Base-by-base conservation (phyloP, 352 stramenopile species). In the Phytophthora sojae region DNA sequence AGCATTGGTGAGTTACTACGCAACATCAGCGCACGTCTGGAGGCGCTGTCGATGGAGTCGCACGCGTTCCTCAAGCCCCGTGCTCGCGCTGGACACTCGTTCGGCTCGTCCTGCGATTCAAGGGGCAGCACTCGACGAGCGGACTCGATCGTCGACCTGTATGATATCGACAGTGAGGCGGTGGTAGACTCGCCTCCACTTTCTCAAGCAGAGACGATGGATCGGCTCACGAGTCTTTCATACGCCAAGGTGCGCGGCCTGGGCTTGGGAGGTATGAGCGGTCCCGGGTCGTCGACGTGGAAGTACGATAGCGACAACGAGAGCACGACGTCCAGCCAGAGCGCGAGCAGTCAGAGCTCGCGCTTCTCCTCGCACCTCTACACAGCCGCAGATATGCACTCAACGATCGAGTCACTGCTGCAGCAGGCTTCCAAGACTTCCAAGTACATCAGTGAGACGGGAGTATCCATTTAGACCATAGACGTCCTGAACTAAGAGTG, bases 401-500 rank as follows among this genome's bases (percentile, higher is more conserved):
- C 84, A 56, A 90, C 86, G 1, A 92, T 94, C 55, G 84, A 92
- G 62, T 92, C 84, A 49, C 74, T 94, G 62, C 57, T 94, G 51
- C 75, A 92, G 4, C 84, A 91, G 54, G 80, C 81, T 11, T 89
- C 83, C 9, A 79, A 88, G 61, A 94, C 86, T 35, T 94, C 86
- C 29, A 77, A 86, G 56, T 82, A 82, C 67, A 73, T 86, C 61
- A 82, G 76, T 23, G 65, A 84, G 56, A 85, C 74, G 15, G 77
- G 78, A 35, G 75, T 85, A 25, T 69, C 67, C 30, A 75, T 85
- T 32, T 85, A 80, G 64, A 61, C 5, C 39, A 44, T 50, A 50
- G 47, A 53, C 25, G 57, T 52, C 19, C 50, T 71, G 63, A 62
- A 56, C 19, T 53, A 64, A 69, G 21, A 45, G 63, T 70, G 45